phyloP scores from a whole-genome alignment of 2,329 filamentous ascomycete genomes.

The Fusarium sp. region DNA sequence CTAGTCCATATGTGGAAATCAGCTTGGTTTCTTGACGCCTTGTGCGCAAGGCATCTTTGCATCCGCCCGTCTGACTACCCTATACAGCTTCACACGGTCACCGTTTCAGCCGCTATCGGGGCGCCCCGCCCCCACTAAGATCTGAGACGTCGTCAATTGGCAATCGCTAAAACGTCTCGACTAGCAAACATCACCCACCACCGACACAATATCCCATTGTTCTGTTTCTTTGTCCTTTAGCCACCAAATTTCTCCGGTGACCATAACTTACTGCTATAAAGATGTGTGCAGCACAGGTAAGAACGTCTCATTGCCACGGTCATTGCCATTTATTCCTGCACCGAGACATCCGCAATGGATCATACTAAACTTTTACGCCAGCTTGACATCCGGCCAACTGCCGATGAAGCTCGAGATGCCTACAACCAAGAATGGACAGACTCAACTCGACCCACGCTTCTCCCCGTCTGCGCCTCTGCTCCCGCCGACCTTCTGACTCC shows the following conservation, averaged over 20 bases:
- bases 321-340: neutral
- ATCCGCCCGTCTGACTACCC: slow-evolving; percentile 21
- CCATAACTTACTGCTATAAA: slow-evolving; percentile 14
- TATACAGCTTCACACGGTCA: slow-evolving; percentile 9
- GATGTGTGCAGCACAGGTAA: slow-evolving; percentile 48
- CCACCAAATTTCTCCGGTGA: neutral
- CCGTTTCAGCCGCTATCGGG: slow-evolving; percentile 36
- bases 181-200: slow-evolving; percentile 30
- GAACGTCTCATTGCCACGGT: neutral
- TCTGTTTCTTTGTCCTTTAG: slow-evolving; percentile 25
- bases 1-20: slow-evolving; percentile 19
- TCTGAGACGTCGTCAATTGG: slow-evolving; percentile 27
- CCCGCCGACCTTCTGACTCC: slow-evolving; percentile 94
- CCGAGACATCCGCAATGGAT: slow-evolving; percentile 8
- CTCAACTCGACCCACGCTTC: slow-evolving; percentile 70
- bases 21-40: slow-evolving; percentile 34
- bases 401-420: slow-evolving; percentile 48
- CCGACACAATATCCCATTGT: slow-evolving; percentile 25
- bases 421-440: slow-evolving; percentile 45
- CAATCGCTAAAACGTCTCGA: slow-evolving; percentile 19
- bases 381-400: slow-evolving; percentile 49
- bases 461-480: slow-evolving; percentile 86
- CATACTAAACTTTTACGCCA: slow-evolving; percentile 27
- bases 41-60: slow-evolving; percentile 31
- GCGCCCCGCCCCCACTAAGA: slow-evolving; percentile 46